A percentile compares a stretch with the other conserved stretches of the same genome.
Evolutionary conservation across 495 filamentous ascomycete species (phyloP).

Genomic region (Penicillium mononematosum): DNA sequence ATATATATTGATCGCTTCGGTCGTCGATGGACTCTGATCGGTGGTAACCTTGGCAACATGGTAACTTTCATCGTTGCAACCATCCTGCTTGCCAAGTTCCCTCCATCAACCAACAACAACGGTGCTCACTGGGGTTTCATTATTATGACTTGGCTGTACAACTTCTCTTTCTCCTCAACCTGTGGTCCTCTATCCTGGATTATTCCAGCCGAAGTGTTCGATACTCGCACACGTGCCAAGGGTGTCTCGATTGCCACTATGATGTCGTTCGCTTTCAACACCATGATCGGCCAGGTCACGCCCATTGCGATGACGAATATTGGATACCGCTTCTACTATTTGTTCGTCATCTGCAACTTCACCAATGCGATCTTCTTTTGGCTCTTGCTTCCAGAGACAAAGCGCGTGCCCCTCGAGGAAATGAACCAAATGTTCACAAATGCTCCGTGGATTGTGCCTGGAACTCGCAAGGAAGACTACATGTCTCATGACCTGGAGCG

Average conservation of each 20-base stretch:
- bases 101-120: slow-evolving; percentile 47
- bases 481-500: slow-evolving; percentile 40
- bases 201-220: slow-evolving; percentile 69
- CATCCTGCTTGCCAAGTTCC: slow-evolving; percentile 56
- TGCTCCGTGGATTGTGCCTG: slow-evolving; percentile 64
- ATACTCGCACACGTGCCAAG: slow-evolving; percentile 64
- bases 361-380: slow-evolving; percentile 64
- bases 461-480: slow-evolving; percentile 39
- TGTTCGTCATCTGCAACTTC: slow-evolving; percentile 56
- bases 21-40: slow-evolving; percentile 63
- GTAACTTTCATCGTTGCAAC: slow-evolving; percentile 54
- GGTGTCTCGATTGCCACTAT: slow-evolving; percentile 67
- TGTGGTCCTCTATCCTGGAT: slow-evolving; percentile 64
- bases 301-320: slow-evolving; percentile 55
- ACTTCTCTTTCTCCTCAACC: slow-evolving; percentile 64
- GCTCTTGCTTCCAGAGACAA: slow-evolving; percentile 62
- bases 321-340: slow-evolving; percentile 53
- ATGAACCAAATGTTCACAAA: slow-evolving; percentile 71
- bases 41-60: slow-evolving; percentile 64
- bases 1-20: slow-evolving; percentile 65
- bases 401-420: slow-evolving; percentile 63
- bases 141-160: slow-evolving; percentile 68
- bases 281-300: slow-evolving; percentile 71
- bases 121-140: slow-evolving; percentile 73
- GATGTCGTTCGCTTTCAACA: slow-evolving; percentile 68